Evolutionary conservation across 139 green algal species (phyloP), one percentile per base, ranked within the genome.

Genomic region (Deuterostichococcus epilithicus): DNA sequence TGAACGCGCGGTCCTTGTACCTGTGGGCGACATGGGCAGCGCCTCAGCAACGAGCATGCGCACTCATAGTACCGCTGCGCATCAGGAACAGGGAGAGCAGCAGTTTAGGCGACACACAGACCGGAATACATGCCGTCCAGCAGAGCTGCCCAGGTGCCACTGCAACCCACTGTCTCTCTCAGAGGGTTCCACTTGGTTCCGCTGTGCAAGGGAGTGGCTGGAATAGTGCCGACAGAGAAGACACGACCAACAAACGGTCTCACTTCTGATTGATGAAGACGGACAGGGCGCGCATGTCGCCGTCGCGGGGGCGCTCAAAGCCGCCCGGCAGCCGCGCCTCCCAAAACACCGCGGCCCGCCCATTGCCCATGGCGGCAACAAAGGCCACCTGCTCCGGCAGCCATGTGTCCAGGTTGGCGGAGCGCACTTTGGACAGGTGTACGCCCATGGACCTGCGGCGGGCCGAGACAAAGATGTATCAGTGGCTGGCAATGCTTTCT

Each of bases 311-410:
- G 18, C 91, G 78, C 28, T 84, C 77, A 65, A 97, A 95, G 77
- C 84, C 80, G 26, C 74, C 22, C 0, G 93, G 91, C 63, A 97
- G 78, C 6, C 77, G 77, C 0, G 91, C 92, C 73, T 98, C 94
- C 94, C 94, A 98, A 83, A 87, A 98, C 0, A 39, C 35, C 77
- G 95, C 94, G 20, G 81, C 89, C n/a, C 86, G 82, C 3, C 76
- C 73, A 76, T 98, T 98, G 38, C 92, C 94, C 88, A 97, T 94
- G 8, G 78, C 73, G n/a, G 83, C 73, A 37, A 94, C 85, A 80
- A 95, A 96, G 18, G 90, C 91, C n/a, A 97, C 90, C 77, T 97
- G 93, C 69, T 93, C 88, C 25, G 94, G 94, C 33, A 98, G 87
- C 94, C 94, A 97, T 25, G 93, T 98, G 85, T 98, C 94, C 77